Conservation (phyloP, 257 asterid genomes). For the Solanum dulcamara region DNA sequence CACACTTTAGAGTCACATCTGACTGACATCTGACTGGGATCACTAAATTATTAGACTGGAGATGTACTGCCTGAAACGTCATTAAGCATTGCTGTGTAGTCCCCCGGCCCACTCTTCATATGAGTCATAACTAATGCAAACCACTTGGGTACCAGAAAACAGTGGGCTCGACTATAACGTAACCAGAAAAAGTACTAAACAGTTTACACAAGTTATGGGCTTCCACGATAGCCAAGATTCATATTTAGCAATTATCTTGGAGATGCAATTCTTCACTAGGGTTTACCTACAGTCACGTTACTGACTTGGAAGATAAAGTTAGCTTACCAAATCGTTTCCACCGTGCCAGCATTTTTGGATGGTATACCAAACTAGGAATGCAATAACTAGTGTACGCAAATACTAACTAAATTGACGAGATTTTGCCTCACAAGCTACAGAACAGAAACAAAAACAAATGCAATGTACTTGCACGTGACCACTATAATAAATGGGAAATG, state of each 20-base stretch:
- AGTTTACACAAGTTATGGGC: not conserved
- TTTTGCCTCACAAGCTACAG: not conserved
- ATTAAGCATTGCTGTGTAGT: not conserved
- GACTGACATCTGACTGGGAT: not conserved
- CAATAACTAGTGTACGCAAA: not conserved
- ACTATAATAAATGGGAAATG: not conserved
- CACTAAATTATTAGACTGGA: not conserved
- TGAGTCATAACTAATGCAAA: not conserved
- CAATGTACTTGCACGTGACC: not conserved
- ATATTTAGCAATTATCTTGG: not conserved
- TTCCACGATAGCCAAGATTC: not conserved
- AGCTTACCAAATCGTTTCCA: not conserved
- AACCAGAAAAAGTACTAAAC: not conserved
- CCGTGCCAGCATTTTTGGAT: not conserved
- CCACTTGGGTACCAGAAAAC: not conserved
- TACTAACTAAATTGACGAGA: not conserved
- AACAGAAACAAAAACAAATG: not conserved
- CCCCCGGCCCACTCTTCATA: not conserved
- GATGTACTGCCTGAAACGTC: not conserved
- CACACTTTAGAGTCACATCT: not conserved
- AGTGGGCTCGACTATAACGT: not conserved
- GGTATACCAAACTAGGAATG: not conserved
- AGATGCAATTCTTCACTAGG: not conserved
- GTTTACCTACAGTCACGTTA: not conserved
- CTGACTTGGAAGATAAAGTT: not conserved